Conservation (phyloP, 2,329 filamentous ascomycete species). For the Fonsecaea erecta region DNA sequence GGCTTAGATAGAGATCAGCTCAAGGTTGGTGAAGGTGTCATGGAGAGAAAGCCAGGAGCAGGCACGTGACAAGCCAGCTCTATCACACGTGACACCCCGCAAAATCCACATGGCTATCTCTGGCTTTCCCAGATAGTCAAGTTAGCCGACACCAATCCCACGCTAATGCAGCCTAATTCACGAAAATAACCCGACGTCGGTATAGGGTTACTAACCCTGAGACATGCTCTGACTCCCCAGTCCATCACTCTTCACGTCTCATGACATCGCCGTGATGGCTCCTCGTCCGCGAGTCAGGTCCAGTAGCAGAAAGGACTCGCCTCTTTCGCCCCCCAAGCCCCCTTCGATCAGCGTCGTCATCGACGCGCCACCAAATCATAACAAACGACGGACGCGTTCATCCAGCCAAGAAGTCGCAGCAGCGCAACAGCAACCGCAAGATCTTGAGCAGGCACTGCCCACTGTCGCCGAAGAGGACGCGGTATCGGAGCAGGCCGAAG, state of each 20-base stretch:
- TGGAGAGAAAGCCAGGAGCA: neutral
- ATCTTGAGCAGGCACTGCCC: constrained; percentile 11
- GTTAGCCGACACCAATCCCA: constrained; percentile 1
- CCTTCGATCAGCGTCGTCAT: neutral
- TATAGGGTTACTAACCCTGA: constrained; percentile 32
- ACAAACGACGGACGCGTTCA: constrained; percentile 17
- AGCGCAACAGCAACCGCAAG: constrained; percentile 22
- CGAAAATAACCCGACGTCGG: neutral
- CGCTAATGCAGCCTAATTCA: constrained; percentile 8
- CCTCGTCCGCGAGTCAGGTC: constrained; percentile 23
- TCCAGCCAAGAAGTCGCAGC: constrained; percentile 19
- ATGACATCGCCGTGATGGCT: constrained; percentile 20
- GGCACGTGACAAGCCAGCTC: too few relatives aligned
- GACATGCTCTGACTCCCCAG: neutral
- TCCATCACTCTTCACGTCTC: neutral
- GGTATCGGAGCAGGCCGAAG: constrained; percentile 2
- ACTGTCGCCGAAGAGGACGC: constrained; percentile 21
- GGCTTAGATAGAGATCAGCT: neutral
- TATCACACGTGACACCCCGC: too few relatives aligned
- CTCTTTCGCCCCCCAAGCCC: constrained; percentile 28
- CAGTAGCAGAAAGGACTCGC: constrained; percentile 25
- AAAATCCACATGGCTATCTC: neutral
- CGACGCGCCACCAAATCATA: constrained; percentile 18
- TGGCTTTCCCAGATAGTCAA: neutral
- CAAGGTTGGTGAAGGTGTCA: neutral